These are phyloP conservation scores for Aspergillus hancockii DNA, from an alignment of 495 filamentous ascomycete species.

Conservation along the genomic window DNA sequence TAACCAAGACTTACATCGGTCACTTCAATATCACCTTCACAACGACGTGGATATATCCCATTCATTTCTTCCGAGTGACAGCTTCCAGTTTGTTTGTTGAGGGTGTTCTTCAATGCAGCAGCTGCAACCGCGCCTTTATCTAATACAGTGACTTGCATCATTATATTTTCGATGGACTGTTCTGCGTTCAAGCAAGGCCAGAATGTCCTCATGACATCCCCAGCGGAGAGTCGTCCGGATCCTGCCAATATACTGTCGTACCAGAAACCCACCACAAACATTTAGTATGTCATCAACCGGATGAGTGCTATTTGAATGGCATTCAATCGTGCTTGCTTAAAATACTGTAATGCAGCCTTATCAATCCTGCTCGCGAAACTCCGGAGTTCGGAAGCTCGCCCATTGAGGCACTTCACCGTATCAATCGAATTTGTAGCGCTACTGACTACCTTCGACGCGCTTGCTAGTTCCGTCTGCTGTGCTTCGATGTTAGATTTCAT, in stretches of 20 bases:
- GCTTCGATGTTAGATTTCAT: slow-evolving; percentile 65
- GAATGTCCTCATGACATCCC: slow-evolving; percentile 79
- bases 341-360: slow-evolving; percentile 63
- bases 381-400: slow-evolving; percentile 65
- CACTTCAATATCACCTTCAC: slow-evolving; percentile 68
- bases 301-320: slow-evolving; percentile 71
- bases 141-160: slow-evolving; percentile 74
- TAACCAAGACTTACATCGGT: slow-evolving; percentile 57
- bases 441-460: slow-evolving; percentile 71
- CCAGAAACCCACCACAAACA: slow-evolving; percentile 94
- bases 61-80: slow-evolving; percentile 21
- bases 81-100: slow-evolving; percentile 30
- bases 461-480: slow-evolving; percentile 68
- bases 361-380: slow-evolving; percentile 62
- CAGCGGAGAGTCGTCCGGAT: slow-evolving; percentile 56
- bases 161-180: slow-evolving; percentile 68
- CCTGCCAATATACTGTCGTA: slow-evolving; percentile 72
- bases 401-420: slow-evolving; percentile 86
- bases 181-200: slow-evolving; percentile 77
- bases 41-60: slow-evolving; percentile 38
- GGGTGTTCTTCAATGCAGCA: slow-evolving; percentile 52
- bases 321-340: slow-evolving; percentile 64
- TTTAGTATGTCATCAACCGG: slow-evolving; percentile 69
- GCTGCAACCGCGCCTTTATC: slow-evolving; percentile 81
- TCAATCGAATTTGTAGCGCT: slow-evolving; percentile 75